phyloP scores from a whole-genome alignment of 1,139 yeast species.

The Kodamaea anthophila region DNA sequence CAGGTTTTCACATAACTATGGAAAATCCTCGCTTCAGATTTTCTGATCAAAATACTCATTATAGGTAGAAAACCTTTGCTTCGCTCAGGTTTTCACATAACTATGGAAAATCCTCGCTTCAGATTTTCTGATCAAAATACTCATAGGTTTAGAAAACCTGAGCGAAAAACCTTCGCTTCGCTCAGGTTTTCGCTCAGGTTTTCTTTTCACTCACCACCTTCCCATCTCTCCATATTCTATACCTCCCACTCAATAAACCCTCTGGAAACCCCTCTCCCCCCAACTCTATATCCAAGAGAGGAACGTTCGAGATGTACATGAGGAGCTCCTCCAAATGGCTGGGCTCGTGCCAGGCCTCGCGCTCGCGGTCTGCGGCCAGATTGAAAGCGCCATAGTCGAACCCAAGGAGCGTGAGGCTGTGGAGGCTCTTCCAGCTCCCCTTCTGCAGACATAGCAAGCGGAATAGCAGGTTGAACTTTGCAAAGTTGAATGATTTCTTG shows the following conservation, averaged over 20 bases:
- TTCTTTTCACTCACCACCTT: no score
- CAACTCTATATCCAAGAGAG: conserved; percentile 17
- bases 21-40: no score
- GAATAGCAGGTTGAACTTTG: conserved; percentile 37
- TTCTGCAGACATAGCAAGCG: conserved; percentile 35
- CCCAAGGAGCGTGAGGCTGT: conserved; percentile 22
- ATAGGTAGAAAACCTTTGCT: no score
- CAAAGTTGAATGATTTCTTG: conserved; percentile 25
- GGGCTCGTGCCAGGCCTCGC: conserved; percentile 11
- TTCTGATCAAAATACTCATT: no score
- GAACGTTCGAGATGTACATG: conserved; percentile 21
- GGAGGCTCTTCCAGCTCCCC: conserved; percentile 28
- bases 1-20: no score
- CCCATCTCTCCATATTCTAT: conserved; percentile 1
- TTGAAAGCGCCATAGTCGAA: conserved; percentile 29
- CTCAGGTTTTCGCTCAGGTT: no score
- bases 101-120: no score
- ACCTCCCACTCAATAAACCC: not conserved
- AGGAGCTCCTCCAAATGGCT: conserved; percentile 24
- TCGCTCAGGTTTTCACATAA: no score
- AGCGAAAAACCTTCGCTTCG: no score
- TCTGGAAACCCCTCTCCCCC: conserved; percentile 1
- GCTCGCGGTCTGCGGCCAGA: conserved; percentile 3
- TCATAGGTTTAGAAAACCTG: no score
- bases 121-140: no score